Evolutionary conservation across 2,329 filamentous ascomycete species (phyloP), one percentile per base, ranked within the genome.

Genomic region (Diplodia mutila): DNA sequence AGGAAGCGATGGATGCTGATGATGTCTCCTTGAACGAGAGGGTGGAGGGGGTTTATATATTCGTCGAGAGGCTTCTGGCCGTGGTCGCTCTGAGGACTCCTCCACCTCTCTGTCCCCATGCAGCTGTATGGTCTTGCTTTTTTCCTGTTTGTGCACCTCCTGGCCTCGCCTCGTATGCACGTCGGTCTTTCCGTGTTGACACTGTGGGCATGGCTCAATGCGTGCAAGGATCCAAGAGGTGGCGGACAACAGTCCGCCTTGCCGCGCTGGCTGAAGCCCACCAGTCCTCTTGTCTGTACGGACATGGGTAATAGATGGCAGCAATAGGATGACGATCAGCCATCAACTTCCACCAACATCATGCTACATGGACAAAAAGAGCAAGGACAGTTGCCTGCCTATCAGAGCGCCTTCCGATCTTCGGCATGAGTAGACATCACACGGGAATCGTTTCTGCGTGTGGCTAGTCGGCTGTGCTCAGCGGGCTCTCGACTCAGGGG

Each of bases 1-100:
- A 42, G 27, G 53, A 18, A 57, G 67, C 37, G 23, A 25, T 48
- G 67, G 69, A 27, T 67, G 54, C 49, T 69, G 69, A 64, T 69
- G 68, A 67, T 70, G 52, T 23, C 18, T 18, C 16, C 23, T 65
- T 51, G 29, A 25, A 53, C 21, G 59, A n/a, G 66, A 27, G 21
- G 42, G 27, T 53, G 16, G 21, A 51, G 12, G 25, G 34, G 39
- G 59, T 54, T 69, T 69, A 52, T 65, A 69, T 69, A 69, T 16
- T 18, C 18, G 32, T 54, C 14, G n/a, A 8, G 42, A 27, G 12
- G 21, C 18, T 51, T 18, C 46, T 29, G 4, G n/a, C 42, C 29
- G 7, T 7, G 29, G 29, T 29, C 29, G 3, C 29, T 29, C 29
- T 61, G 16, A n/a, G n/a, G n/a, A n/a, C n/a, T 61, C 57, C n/a